Conservation (phyloP, 345 rosid species). For the Durio zibethinus region DNA sequence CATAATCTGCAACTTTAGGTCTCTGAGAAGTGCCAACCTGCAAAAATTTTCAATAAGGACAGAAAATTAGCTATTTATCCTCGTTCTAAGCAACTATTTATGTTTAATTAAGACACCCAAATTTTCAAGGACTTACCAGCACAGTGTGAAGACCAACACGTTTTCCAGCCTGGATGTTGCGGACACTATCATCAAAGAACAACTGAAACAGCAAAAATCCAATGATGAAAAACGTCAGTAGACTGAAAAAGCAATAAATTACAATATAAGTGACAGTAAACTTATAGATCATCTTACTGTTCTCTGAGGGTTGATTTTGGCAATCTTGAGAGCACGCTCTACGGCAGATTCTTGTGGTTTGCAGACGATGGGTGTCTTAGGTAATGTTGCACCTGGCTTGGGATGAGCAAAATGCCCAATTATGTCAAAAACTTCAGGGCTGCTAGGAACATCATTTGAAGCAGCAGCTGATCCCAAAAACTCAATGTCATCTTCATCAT, state of each 20-base stretch:
- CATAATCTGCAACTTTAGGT: conserved; percentile 64
- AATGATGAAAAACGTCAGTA: conserved; percentile 2
- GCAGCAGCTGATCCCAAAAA: conserved; percentile 33
- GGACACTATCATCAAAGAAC: conserved; percentile 71
- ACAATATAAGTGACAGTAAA: background rate
- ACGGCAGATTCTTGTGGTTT: conserved; percentile 62
- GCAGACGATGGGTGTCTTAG: conserved; percentile 63
- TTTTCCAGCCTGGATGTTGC: conserved; percentile 69
- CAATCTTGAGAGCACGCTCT: conserved; percentile 50
- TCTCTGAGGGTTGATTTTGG: conserved; percentile 57
- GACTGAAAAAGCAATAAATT: background rate
- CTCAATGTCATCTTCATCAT: conserved; percentile 50
- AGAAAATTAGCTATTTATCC: background rate
- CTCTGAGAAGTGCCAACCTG: conserved; percentile 62
- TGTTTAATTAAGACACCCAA: background rate
- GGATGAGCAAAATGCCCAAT: conserved; percentile 47
- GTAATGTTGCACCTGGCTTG: conserved; percentile 32
- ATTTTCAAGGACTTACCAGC: conserved; percentile 37
- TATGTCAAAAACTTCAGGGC: conserved; percentile 45
- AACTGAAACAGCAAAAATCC: conserved; percentile 33
- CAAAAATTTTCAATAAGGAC: background rate
- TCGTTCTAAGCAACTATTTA: background rate
- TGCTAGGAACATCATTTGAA: background rate
- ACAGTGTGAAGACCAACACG: conserved; percentile 63
- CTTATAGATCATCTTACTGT: conserved; percentile 39